Conservation (phyloP, 2,329 filamentous ascomycete genomes). For the Sporothrix euskadiensis region DNA sequence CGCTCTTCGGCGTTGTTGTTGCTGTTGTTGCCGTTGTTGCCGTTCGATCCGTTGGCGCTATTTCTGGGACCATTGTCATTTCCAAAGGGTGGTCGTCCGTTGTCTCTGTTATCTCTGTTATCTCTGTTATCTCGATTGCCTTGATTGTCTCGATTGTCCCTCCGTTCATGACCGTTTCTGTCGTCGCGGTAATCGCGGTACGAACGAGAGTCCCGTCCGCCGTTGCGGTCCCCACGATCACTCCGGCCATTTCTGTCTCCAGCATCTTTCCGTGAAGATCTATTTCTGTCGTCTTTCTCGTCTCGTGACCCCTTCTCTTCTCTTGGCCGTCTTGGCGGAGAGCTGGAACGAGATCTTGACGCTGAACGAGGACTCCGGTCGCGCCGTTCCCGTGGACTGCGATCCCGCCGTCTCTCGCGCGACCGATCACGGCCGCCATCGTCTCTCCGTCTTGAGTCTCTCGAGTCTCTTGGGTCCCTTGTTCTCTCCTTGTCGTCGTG, state of each 20-base stretch:
- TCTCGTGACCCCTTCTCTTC: background rate
- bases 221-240: slow-evolving; percentile 6
- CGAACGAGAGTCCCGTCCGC: background rate
- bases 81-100: background rate
- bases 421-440: slow-evolving; percentile 2
- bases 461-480: background rate
- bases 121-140: slow-evolving; percentile 5
- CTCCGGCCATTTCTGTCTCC: slow-evolving; percentile 23
- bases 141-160: background rate
- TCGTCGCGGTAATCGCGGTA: slow-evolving; percentile 19
- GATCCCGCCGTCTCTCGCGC: slow-evolving; percentile 11
- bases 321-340: slow-evolving; percentile 33
- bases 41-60: background rate
- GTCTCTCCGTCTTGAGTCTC: background rate
- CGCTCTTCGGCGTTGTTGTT: slow-evolving; percentile 46
- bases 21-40: background rate
- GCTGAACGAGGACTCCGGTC: slow-evolving; percentile 7
- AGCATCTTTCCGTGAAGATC: background rate
- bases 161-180: slow-evolving; percentile 18
- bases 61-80: background rate
- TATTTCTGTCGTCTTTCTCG: background rate
- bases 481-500: background rate
- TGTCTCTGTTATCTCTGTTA: background rate
- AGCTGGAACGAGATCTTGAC: background rate
- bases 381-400: slow-evolving; percentile 3